Evolutionary conservation across 352 stramenopile genomes (phyloP), one percentile per base, ranked within the genome.

Genomic region (Phytophthora aleatoria): DNA sequence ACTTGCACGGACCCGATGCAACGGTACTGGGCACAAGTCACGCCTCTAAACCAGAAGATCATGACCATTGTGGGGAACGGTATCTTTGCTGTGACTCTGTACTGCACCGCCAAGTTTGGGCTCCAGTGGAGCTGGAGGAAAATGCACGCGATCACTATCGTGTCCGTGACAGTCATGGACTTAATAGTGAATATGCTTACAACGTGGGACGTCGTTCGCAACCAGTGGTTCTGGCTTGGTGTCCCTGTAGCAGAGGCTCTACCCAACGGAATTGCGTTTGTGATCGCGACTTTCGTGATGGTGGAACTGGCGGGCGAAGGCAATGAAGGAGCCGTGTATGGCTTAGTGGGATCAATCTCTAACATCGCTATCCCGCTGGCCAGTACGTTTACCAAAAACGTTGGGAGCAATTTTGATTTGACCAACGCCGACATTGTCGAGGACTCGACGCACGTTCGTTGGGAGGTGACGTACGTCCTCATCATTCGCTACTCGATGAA

Each of bases 141-240:
- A 30, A 79, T 76, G 66, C 60, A 75, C 39, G 67, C 63, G 8
- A 59, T 65, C 35, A 76, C 49, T 13, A 62, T 72, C 31, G 50
- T 74, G n/a, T 41, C 65, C 10, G 61, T 81, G 39, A 71, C 56
- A 0, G 26, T 75, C 5, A 42, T 81, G 45, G 71, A 77, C 30
- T 65, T 53, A 15, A 53, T 67, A 3, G 64, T 74, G 8, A 71
- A 69, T 8, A 57, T 82, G 16, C 47, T 79, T 13, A 75, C 69
- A 0, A 71, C 61, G 0, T 85, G 74, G 71, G 61, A 73, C 39
- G 43, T 83, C 5, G 20, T 79, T 5, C 75, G 77, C 11, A 81
- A 70, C 43, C 69, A 78, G 45, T 87, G 77, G 77, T 82, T 85
- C 50, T 82, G 67, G 65, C 51, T 83, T 7, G 76, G 71, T 26